Percentiles rank a stretch among this genome's conserved stretches.
These are phyloP conservation scores for Lunularia cruciata DNA, from an alignment of 225 moss, liverwort and hornwort species.

Conservation along the genomic window DNA sequence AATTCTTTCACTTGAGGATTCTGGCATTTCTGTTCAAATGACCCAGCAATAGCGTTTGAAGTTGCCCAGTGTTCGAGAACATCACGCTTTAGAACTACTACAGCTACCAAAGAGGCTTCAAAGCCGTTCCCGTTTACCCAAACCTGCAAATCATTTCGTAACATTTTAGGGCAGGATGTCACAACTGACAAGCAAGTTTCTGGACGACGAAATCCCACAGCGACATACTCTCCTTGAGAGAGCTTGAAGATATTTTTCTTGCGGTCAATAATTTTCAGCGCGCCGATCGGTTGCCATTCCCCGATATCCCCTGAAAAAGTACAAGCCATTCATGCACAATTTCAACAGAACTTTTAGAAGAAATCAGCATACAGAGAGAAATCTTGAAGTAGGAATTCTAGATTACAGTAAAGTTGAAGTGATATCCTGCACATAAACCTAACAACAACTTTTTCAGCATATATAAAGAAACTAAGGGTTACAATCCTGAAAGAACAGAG, in stretches of 20 bases:
- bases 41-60: slow-evolving; percentile 53
- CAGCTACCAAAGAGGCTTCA: slow-evolving; percentile 79
- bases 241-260: slow-evolving; percentile 98
- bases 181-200: neutral
- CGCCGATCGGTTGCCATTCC: slow-evolving; percentile 77
- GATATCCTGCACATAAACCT: too few species aligned
- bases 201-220: slow-evolving; percentile 48
- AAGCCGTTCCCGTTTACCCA: slow-evolving; percentile 98
- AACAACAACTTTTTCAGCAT: too few species aligned
- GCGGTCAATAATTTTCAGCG: slow-evolving; percentile 82
- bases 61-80: slow-evolving; percentile 63
- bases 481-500: too few species aligned
- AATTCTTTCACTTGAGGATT: slow-evolving; percentile 54
- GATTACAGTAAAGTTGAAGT: too few species aligned
- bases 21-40: slow-evolving; percentile 52
- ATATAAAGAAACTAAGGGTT: too few species aligned
- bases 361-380: neutral
- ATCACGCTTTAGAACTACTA: slow-evolving; percentile 64
- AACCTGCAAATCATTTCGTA: slow-evolving; percentile 44
- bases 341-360: too few species aligned
- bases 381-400: too few species aligned
- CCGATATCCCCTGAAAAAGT: slow-evolving; percentile 72
- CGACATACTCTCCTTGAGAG: slow-evolving; percentile 95
- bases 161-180: neutral
- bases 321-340: too few species aligned